Base-by-base conservation (phyloP, 2,329 filamentous ascomycete genomes). In the Elsinoe australis region DNA sequence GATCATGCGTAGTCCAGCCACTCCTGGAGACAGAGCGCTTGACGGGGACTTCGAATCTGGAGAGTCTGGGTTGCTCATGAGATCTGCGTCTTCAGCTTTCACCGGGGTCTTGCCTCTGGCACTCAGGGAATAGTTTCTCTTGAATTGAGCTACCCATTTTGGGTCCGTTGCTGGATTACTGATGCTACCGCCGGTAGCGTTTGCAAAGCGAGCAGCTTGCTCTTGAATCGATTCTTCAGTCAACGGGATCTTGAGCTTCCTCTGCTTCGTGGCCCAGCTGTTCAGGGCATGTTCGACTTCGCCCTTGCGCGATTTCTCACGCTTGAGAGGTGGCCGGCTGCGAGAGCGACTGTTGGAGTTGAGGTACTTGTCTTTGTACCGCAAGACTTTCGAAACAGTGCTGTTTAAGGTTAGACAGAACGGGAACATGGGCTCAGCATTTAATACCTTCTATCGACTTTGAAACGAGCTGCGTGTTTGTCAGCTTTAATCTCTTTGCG, bases 321-420 rank as follows among this genome's bases (percentile, higher is more conserved):
- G 32, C 29, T 36, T 47, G 7, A 22, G 9, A 17, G 87, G 87
- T 39, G 79, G 83, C 64, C 90, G 92, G 47, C 85, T 83, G 68
- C 94, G 95, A 50, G 78, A 72, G 56, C 85, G 83, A 65, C 92
- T 88, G 60, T 86, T 86, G 47, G 80, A 80, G 60, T 83, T 85
- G 12, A 96, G 76, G 66, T 94, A 96, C 64, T 94, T 92, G 54
- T 98, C 92, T 69, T 90, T 94, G 61, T 95, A 83, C 47, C 90
- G 82, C 55, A 98, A 68, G 49, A 96, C 92, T 64, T 98, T 98
- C 48, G 92, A 98, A n/a, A 98, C 92, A 41, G 92, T 98, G 70
- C 92, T 98, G 65, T 49, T 59, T 19, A 33, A 59, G 54, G 42
- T 54, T 14, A 39, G 52, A 33, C n/a, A 18, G 18, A 36, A 15